phyloP scores from a whole-genome alignment of 2,329 filamentous ascomycete genomes.

The Beauveria sp. region DNA sequence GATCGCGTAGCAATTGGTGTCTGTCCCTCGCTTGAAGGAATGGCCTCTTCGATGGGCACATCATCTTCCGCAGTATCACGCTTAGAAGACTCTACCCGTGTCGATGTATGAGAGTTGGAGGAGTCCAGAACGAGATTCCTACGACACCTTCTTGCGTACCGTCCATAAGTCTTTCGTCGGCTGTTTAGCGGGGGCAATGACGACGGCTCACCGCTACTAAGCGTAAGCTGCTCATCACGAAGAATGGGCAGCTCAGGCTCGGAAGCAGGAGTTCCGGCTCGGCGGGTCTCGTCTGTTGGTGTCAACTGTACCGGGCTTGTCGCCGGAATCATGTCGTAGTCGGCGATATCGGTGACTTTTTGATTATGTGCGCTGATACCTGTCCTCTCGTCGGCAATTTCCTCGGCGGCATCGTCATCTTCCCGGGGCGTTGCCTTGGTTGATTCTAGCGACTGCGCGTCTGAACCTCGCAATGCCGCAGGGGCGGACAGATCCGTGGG shows the following conservation, averaged over 20 bases:
- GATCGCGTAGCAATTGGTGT: constrained; percentile 4
- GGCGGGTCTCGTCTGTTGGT: constrained; percentile 19
- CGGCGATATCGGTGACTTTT: constrained; percentile 12
- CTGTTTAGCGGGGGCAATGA: constrained; percentile 17
- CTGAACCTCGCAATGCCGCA: constrained; percentile 18
- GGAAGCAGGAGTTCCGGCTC: constrained; percentile 16
- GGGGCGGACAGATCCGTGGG: not conserved
- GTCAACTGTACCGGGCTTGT: constrained; percentile 27
- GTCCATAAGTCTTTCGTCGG: constrained; percentile 17
- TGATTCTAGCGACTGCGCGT: constrained; percentile 19
- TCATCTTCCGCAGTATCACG: not conserved
- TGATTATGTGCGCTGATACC: constrained; percentile 10
- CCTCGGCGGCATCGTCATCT: constrained; percentile 14
- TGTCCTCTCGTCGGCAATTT: constrained; percentile 9
- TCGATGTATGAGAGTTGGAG: constrained; percentile 12
- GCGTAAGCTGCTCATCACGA: constrained; percentile 13
- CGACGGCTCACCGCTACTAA: constrained; percentile 21
- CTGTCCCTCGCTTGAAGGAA: not conserved
- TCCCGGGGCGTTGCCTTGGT: constrained; percentile 27
- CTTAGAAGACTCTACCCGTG: not conserved
- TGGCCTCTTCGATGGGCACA: not conserved
- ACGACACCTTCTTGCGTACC: constrained; percentile 14
- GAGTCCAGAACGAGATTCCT: constrained; percentile 24
- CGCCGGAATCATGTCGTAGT: constrained; percentile 32
- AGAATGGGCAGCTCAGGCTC: constrained; percentile 29